Evolutionary conservation across 306 rosid genomes (phyloP), one percentile per base, ranked within the genome.

Genomic region (Arachis hypogaea): DNA sequence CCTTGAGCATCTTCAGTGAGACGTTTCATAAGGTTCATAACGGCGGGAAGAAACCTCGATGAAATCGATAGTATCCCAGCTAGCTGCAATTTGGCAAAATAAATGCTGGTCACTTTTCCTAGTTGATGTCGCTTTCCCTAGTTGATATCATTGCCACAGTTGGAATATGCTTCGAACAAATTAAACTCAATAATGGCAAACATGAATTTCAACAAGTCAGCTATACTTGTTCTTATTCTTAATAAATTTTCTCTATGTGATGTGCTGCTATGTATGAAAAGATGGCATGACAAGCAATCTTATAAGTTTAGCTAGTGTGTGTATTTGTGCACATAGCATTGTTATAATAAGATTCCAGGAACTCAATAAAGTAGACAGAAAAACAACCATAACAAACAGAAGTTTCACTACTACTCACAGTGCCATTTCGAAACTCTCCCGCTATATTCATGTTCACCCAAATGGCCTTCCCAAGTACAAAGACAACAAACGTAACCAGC

Each of bases 401-500:
- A n/a, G n/a, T 36, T 10, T 30, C 69, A 59, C 28, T 69, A 3
- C 29, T 69, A 90, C 98, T 89, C 85, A 93, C 98, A 57, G 81
- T 44, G 66, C 96, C 97, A 80, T 84, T 74, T 64, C 65, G 92
- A 72, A 93, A 88, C 68, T 78, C 86, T 68, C 91, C 84, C 9
- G 80, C 80, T 14, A 93, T 68, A 72, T 91, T 94, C 90, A 91
- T 70, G 79, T 93, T 93, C 57, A 86, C 80, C 97, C 97, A 93
- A 16, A 93, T 41, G 76, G 97, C 97, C 76, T 76, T 91, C 1
- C 80, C 72, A 8, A 93, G 77, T 69, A 91, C 80, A 84, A 45
- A 89, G 56, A 29, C 87, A 70, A 93, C 88, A 74, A 93, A 91
- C 11, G 88, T 56, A 72, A 87, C 71, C 63, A 85, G 0, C 44